Evolutionary conservation across 106 monocot species (phyloP).

Genomic region (Agapanthus africanus): DNA sequence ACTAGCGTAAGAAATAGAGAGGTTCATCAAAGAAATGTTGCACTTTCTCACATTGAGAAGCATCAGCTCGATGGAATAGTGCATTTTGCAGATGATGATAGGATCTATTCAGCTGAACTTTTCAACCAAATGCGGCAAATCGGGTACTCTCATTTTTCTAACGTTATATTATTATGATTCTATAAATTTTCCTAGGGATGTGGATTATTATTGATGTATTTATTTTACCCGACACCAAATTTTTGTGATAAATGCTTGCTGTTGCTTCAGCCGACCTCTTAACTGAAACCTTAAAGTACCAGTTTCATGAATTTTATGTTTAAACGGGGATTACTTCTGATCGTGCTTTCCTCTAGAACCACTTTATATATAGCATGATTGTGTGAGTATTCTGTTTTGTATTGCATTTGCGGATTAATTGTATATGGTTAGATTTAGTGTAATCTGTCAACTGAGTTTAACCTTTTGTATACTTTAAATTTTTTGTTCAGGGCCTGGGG

Average conservation of each 20-base stretch:
- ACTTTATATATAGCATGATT: not conserved
- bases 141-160: conserved; percentile 31
- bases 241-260: too few relatives aligned
- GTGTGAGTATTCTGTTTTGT: not conserved
- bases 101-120: conserved; percentile 43
- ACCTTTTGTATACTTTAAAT: not conserved
- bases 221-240: not conserved
- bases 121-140: conserved; percentile 68
- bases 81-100: conserved; percentile 70
- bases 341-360: not conserved
- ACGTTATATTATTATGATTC: not conserved
- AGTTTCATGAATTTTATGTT: not conserved
- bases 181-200: too few relatives aligned
- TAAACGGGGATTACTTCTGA: not conserved
- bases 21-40: conserved; percentile 57
- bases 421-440: not conserved
- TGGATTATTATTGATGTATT: not conserved
- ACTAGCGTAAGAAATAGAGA: conserved; percentile 28
- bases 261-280: not conserved
- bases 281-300: not conserved
- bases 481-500: too few relatives aligned
- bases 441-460: not conserved
- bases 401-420: too few relatives aligned
- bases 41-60: conserved; percentile 70
- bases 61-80: conserved; percentile 81